phyloP scores from a whole-genome alignment of 83 land plant genomes.

The Picea engelmannii region DNA sequence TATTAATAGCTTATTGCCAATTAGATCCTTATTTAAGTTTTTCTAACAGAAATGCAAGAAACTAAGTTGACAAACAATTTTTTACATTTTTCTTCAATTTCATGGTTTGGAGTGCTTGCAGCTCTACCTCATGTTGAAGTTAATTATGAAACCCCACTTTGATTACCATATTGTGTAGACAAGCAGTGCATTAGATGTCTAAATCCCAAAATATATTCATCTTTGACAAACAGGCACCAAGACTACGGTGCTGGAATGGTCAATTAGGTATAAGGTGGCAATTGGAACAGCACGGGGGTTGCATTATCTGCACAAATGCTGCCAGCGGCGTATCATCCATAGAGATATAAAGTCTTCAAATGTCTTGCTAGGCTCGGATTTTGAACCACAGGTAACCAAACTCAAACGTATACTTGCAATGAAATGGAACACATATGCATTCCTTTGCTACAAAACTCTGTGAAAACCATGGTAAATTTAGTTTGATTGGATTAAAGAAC shows the following conservation, averaged over 20 bases:
- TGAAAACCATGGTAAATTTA: not conserved
- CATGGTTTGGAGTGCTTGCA: not conserved
- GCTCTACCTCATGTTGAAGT: not conserved
- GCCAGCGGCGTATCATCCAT: constrained; percentile 95
- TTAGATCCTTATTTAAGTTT: not conserved
- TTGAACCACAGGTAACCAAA: constrained; percentile 84
- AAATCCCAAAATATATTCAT: not conserved
- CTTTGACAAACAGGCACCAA: constrained; percentile 7
- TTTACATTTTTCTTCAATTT: not conserved
- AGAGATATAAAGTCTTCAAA: constrained; percentile 97
- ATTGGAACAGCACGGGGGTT: constrained; percentile 88
- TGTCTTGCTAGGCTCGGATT: constrained; percentile 73
- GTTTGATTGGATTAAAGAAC: not conserved
- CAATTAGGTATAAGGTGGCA: constrained; percentile 78
- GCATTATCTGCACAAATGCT: constrained; percentile 83
- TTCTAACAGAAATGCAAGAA: constrained; percentile 3
- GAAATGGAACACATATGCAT: not conserved
- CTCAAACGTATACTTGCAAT: not conserved
- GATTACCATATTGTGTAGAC: not conserved
- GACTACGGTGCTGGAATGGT: constrained; percentile 65
- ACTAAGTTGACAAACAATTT: not conserved
- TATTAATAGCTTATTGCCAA: not conserved
- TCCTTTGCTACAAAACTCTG: not conserved
- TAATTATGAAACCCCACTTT: not conserved
- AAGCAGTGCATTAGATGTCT: not conserved